Evolutionary conservation across 306 rosid species (phyloP).

Genomic region (Cicer arietinum): DNA sequence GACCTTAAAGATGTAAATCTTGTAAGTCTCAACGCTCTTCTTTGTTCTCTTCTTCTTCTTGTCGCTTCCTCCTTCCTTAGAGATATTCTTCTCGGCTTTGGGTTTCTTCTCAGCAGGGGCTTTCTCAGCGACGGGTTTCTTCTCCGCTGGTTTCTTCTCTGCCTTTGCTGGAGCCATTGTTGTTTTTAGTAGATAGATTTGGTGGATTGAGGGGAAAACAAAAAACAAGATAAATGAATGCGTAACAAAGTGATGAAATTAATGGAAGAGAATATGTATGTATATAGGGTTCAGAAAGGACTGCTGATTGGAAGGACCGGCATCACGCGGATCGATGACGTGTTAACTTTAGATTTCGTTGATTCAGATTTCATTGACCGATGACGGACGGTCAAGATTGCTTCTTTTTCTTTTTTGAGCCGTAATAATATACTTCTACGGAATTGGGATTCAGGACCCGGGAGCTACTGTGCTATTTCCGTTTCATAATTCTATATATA

Average conservation of each 20-base stretch:
- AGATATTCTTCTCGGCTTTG: slow-evolving; percentile 78
- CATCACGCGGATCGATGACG: slow-evolving; percentile 25
- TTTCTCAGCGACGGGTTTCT: slow-evolving; percentile 61
- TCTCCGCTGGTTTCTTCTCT: slow-evolving; percentile 81
- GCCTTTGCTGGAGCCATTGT: slow-evolving; percentile 73
- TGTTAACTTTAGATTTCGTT: not conserved
- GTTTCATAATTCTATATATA: too few relatives aligned
- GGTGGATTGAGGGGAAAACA: not conserved
- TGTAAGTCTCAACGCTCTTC: slow-evolving; percentile 74
- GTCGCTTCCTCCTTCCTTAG: slow-evolving; percentile 73
- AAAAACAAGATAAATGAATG: not conserved
- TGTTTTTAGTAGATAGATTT: not conserved
- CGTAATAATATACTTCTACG: not conserved
- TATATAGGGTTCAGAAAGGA: slow-evolving; percentile 26
- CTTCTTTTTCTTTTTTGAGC: not conserved
- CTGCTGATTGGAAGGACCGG: slow-evolving; percentile 28
- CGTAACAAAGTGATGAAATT: not conserved
- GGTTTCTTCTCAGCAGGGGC: slow-evolving; percentile 73
- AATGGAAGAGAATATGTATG: rapidly evolving
- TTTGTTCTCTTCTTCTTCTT: slow-evolving; percentile 76
- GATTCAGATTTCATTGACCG: not conserved
- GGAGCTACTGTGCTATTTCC: too few relatives aligned
- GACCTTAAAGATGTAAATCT: slow-evolving; percentile 85
- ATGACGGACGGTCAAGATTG: slow-evolving; percentile 11
- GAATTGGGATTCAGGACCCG: too few relatives aligned